Conservation (phyloP, 306 rosid genomes). For the Quercus berberidifolia region DNA sequence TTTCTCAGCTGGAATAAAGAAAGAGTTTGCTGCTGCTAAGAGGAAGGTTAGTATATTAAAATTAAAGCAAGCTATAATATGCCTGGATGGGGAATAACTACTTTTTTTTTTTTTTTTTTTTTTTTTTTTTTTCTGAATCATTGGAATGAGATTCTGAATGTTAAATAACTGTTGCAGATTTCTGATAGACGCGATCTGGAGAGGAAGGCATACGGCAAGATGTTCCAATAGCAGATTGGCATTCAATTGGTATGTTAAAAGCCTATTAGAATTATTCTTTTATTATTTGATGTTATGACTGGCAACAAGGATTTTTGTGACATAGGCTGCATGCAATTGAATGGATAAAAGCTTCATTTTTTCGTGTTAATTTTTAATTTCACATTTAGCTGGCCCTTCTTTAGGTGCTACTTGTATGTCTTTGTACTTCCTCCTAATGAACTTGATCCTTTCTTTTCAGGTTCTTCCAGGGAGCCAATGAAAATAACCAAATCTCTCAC, state of each 20-base stretch:
- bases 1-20: constrained; percentile 80
- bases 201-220: constrained; percentile 72
- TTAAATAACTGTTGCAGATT: constrained; percentile 40
- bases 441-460: constrained; percentile 10
- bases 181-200: constrained; percentile 69
- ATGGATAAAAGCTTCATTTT: neutral
- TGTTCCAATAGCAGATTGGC: constrained; percentile 57
- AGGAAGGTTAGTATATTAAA: constrained; percentile 50
- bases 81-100: neutral
- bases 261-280: neutral
- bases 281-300: neutral
- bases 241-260: constrained; percentile 28
- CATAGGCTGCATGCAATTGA: neutral
- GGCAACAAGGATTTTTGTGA: too few species aligned
- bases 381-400: neutral
- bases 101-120: too few species aligned
- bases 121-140: neutral
- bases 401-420: neutral
- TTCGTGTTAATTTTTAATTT: neutral
- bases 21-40: constrained; percentile 71
- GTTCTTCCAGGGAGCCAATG: constrained; percentile 1
- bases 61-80: constrained; percentile 1
- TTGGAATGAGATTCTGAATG: neutral
- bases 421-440: neutral
- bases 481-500: neutral